Conservation (phyloP, 108 stramenopile genomes). For the Aurantiochytrium sp. region DNA sequence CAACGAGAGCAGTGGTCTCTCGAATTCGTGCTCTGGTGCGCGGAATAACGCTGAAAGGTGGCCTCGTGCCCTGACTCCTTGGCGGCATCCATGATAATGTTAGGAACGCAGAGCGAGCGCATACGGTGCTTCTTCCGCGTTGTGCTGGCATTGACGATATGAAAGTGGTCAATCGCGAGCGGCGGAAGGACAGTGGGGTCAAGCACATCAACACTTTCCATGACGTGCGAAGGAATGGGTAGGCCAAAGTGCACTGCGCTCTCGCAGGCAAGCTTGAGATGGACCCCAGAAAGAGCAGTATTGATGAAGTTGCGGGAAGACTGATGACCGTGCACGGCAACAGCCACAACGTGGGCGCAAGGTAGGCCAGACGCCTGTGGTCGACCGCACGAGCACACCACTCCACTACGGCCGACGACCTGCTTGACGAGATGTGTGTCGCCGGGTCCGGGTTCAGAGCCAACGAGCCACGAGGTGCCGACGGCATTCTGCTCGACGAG, state of each 20-base stretch:
- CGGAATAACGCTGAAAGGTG: background rate
- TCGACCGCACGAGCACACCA: background rate
- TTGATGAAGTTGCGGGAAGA: background rate
- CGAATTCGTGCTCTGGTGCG: background rate
- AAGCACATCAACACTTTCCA: background rate
- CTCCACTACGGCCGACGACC: background rate
- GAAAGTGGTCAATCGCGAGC: background rate
- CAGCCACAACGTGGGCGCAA: slow-evolving; percentile 2
- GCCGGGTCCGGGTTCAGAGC: background rate
- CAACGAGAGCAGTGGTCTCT: background rate
- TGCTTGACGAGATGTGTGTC: background rate
- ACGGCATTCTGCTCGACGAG: background rate
- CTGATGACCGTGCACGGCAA: background rate
- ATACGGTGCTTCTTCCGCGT: background rate
- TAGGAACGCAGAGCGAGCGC: background rate
- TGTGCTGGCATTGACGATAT: background rate
- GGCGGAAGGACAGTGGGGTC: background rate
- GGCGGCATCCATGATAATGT: background rate
- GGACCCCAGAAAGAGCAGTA: background rate
- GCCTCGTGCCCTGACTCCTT: background rate
- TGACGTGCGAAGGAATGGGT: background rate
- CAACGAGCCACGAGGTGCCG: background rate
- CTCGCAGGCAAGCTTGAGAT: background rate
- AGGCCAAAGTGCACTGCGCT: background rate
- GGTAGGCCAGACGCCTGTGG: background rate